phyloP scores from a whole-genome alignment of 768 basidiomycete species.

The Pleurotus citrinopileatus region DNA sequence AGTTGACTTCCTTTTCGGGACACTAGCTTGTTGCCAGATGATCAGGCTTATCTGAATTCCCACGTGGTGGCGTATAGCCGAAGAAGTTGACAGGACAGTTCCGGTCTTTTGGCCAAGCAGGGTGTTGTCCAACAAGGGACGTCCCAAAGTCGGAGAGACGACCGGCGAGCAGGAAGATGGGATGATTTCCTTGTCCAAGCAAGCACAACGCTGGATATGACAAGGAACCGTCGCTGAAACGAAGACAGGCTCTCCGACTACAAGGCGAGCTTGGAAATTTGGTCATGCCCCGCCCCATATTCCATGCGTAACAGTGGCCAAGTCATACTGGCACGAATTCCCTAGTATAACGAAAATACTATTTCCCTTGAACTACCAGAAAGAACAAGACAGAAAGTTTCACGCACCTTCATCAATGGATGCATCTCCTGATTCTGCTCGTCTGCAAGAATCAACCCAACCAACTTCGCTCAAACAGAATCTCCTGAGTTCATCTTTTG shows the following conservation, averaged over 20 bases:
- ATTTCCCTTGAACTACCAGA: not conserved
- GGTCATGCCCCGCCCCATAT: no score
- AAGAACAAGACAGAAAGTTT: not conserved
- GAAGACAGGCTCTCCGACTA: not conserved
- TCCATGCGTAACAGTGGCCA: not conserved
- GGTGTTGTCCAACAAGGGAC: not conserved
- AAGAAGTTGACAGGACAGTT: not conserved
- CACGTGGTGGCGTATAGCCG: not conserved
- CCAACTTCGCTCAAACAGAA: no score
- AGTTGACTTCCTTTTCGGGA: conserved; percentile 1
- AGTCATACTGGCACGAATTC: not conserved
- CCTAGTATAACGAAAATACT: not conserved
- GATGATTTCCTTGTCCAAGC: not conserved
- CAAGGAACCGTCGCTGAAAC: not conserved
- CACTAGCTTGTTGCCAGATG: conserved; percentile 1
- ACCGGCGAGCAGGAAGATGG: not conserved
- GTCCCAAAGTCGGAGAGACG: not conserved
- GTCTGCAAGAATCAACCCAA: not conserved
- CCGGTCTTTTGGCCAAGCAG: not conserved
- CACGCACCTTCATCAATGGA: not conserved
- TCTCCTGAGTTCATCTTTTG: no score
- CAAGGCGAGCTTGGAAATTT: not conserved
- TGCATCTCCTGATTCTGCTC: not conserved
- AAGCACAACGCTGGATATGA: no score
- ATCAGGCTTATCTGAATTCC: conserved; percentile 3